A percentile compares a stretch with the other conserved stretches of the same genome.
Conservation (phyloP, 106 monocot genomes). For the Allium sativum region DNA sequence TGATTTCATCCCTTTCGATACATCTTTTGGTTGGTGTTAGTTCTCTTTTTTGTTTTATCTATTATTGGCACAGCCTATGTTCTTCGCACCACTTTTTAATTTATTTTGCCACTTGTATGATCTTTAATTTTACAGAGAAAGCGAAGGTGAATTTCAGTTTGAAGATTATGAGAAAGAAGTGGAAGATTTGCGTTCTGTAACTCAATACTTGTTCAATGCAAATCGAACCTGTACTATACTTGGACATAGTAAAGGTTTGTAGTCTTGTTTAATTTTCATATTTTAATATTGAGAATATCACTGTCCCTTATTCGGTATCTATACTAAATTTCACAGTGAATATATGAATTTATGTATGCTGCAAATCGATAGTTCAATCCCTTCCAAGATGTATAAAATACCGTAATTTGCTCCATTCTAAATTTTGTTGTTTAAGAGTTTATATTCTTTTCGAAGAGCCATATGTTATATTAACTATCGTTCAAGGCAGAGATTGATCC, state of each 20-base stretch:
- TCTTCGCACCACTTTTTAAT: too few relatives aligned
- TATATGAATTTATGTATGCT: too few relatives aligned
- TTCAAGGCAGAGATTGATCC: too few relatives aligned
- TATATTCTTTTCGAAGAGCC: too few relatives aligned
- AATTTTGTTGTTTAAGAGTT: too few relatives aligned
- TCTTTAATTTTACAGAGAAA: conserved; percentile 49
- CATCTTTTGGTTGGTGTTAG: not conserved
- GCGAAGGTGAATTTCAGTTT: conserved; percentile 67
- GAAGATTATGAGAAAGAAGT: conserved; percentile 74
- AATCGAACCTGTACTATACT: conserved; percentile 39
- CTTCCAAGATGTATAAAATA: too few relatives aligned
- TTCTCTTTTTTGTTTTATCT: not conserved
- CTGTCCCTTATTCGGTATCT: too few relatives aligned
- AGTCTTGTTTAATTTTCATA: not conserved
- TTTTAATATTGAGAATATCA: not conserved
- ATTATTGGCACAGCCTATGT: not conserved
- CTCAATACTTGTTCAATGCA: conserved; percentile 30
- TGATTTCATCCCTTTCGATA: too few relatives aligned
- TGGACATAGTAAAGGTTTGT: conserved; percentile 76
- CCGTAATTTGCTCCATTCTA: too few relatives aligned
- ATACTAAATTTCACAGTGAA: too few relatives aligned
- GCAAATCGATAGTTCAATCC: too few relatives aligned
- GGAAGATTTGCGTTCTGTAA: conserved; percentile 55
- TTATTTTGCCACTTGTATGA: not conserved
- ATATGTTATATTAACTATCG: too few relatives aligned